phyloP scores from a whole-genome alignment of 495 filamentous ascomycete species.

The Penicillium fimorum region DNA sequence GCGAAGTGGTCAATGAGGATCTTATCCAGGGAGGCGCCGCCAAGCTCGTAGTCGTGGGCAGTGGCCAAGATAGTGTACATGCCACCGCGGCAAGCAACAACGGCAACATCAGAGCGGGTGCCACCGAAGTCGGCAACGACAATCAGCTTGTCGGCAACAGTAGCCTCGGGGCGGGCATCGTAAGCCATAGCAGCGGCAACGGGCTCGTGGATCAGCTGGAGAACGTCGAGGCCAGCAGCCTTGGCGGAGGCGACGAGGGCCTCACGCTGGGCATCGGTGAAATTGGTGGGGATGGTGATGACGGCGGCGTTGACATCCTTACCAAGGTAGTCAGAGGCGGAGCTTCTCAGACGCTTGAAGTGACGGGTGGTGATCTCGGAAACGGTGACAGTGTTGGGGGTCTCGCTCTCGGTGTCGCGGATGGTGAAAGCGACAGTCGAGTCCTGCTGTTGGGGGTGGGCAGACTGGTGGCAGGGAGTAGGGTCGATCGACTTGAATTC shows the following conservation, averaged over 20 bases:
- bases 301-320: constrained; percentile 90
- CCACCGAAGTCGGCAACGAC: constrained; percentile 93
- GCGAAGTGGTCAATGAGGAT: constrained; percentile 93
- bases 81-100: constrained; percentile 85
- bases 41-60: constrained; percentile 89
- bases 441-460: constrained; percentile 77
- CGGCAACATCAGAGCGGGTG: constrained; percentile 86
- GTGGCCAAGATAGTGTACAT: constrained; percentile 96
- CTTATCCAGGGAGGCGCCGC: constrained; percentile 78
- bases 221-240: constrained; percentile 79
- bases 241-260: constrained; percentile 75
- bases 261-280: constrained; percentile 77
- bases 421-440: constrained; percentile 79
- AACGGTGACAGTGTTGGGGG: constrained; percentile 68
- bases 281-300: constrained; percentile 91
- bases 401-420: constrained; percentile 68
- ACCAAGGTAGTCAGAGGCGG: constrained; percentile 87
- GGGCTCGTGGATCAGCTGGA: constrained; percentile 94
- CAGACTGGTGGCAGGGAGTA: constrained; percentile 87
- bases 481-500: constrained; percentile 95
- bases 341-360: constrained; percentile 73
- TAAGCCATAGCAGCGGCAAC: constrained; percentile 88
- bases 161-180: constrained; percentile 77
- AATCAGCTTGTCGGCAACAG: constrained; percentile 77
- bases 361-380: constrained; percentile 87